phyloP scores from a whole-genome alignment of 495 filamentous ascomycete genomes.

The Aspergillus incahuasiensis region DNA sequence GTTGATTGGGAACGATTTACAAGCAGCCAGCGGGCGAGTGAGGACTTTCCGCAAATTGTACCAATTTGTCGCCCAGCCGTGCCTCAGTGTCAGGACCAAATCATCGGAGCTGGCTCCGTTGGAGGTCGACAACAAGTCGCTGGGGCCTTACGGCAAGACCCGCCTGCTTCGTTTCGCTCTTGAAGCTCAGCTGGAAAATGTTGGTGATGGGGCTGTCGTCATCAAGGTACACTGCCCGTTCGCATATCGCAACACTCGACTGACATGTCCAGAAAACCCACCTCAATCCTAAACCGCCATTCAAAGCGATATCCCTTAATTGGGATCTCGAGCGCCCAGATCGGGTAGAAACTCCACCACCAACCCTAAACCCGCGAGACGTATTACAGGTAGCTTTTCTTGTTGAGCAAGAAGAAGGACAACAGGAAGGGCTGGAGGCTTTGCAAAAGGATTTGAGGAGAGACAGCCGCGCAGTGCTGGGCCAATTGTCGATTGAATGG shows the following conservation, averaged over 20 bases:
- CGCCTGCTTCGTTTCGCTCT: conserved; percentile 54
- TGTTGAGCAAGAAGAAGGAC: conserved; percentile 60
- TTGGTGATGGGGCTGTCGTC: conserved; percentile 52
- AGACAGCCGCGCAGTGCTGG: conserved; percentile 63
- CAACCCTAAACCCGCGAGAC: conserved; percentile 77
- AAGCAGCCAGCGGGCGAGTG: conserved; percentile 62
- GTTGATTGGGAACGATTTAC: conserved; percentile 46
- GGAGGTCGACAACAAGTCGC: conserved; percentile 40
- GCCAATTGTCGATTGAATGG: conserved; percentile 84
- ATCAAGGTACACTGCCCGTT: conserved; percentile 30
- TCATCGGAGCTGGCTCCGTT: conserved; percentile 53
- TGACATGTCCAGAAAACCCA: conserved; percentile 38
- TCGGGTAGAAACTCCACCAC: conserved; percentile 33
- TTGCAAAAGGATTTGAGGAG: conserved; percentile 48
- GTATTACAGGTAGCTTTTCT: conserved; percentile 89
- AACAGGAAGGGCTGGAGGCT: conserved; percentile 43
- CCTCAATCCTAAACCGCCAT: conserved; percentile 51
- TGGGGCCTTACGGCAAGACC: conserved; percentile 44
- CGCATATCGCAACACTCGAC: neutral
- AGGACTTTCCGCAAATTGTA: conserved; percentile 94
- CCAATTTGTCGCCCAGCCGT: conserved; percentile 88
- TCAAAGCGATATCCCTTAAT: conserved; percentile 53
- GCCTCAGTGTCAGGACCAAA: conserved; percentile 87
- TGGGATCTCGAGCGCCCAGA: conserved; percentile 45
- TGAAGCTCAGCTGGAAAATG: conserved; percentile 94